Base-by-base conservation (phyloP, 306 rosid species). In the Vigna radiata region DNA sequence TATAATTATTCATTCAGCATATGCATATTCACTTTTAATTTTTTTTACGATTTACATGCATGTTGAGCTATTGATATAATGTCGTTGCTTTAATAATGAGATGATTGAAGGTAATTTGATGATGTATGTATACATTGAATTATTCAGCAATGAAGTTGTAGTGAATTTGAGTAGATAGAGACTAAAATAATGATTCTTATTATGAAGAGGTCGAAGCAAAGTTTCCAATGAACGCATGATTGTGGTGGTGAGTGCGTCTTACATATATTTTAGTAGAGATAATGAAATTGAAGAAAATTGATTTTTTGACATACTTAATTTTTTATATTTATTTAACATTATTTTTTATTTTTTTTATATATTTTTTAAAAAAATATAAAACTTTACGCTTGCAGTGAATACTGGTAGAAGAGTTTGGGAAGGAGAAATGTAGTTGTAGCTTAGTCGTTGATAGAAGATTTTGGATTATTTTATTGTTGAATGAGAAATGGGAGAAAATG, bases 401-500 rank as follows among this genome's bases (percentile, higher is more conserved):
- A 53, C 21, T 18, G 59, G 18, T 52, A 18, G 19, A 19, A 0
- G 14, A 62, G 49, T 15, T 31, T 31, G 36, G 68, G 29, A 60
- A 60, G 19, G 66, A 60, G 11, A 60, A 60, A 13, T 8, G 23
- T 64, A 17, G 27, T 44, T 11, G 49, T 43, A 43, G 48, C 66
- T 25, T 25, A 0, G 79, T 56, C 62, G 27, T 25, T 25, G 27
- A 25, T 25, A 25, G 27, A 25, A 25, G 27, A 25, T 25, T 75
- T 63, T 70, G 1, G 25, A 53, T 78, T 78, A 64, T 65, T 78
- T 52, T 74, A 56, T 75, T 31, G 73, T 70, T 75, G 66, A 41
- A 70, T 75, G 65, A 21, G 39, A 52, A 21, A 46, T 17, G 60
- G 88, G 79, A 66, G 88, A 85, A 82, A 85, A 79, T 2, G 88